phyloP scores from a whole-genome alignment of 306 rosid genomes.

The Vigna angularis region DNA sequence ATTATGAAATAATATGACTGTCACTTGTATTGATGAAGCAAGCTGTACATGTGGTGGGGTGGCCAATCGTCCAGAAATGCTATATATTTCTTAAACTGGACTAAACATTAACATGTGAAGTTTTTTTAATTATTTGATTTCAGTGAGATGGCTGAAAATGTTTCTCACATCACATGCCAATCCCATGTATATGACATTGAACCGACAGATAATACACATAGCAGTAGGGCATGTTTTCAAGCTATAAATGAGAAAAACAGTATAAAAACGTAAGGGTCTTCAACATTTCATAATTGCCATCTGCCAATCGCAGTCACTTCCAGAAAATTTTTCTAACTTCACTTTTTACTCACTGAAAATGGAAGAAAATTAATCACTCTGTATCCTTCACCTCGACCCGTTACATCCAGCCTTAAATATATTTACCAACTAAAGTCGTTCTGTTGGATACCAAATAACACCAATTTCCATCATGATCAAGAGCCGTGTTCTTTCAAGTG shows the following conservation, averaged over 20 bases:
- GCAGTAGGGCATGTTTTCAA: slow-evolving; percentile 43
- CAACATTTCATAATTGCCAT: slow-evolving; percentile 32
- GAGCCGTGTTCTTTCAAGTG: too few relatives aligned
- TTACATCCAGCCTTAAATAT: slow-evolving; percentile 10
- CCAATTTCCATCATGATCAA: not conserved
- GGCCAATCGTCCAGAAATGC: not conserved
- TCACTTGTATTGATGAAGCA: not conserved
- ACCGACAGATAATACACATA: slow-evolving; percentile 40
- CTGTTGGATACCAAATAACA: not conserved
- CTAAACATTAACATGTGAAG: slow-evolving; percentile 6
- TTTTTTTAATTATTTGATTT: not conserved
- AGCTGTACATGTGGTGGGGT: not conserved
- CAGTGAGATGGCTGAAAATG: slow-evolving; percentile 4
- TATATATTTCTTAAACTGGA: slow-evolving; percentile 12
- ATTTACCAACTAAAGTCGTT: not conserved
- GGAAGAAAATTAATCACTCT: slow-evolving; percentile 14
- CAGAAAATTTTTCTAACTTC: slow-evolving; percentile 4
- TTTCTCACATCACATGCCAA: slow-evolving; percentile 31
- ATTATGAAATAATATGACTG: not conserved
- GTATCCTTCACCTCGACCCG: slow-evolving; percentile 1
- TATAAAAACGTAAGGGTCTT: not conserved
- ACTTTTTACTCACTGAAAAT: slow-evolving; percentile 20
- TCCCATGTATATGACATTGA: slow-evolving; percentile 12
- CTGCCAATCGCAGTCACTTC: not conserved
- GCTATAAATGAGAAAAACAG: slow-evolving; percentile 1